These are phyloP conservation scores for Boletellus ananiceps DNA, from an alignment of 768 basidiomycete genomes.

Conservation along the genomic window DNA sequence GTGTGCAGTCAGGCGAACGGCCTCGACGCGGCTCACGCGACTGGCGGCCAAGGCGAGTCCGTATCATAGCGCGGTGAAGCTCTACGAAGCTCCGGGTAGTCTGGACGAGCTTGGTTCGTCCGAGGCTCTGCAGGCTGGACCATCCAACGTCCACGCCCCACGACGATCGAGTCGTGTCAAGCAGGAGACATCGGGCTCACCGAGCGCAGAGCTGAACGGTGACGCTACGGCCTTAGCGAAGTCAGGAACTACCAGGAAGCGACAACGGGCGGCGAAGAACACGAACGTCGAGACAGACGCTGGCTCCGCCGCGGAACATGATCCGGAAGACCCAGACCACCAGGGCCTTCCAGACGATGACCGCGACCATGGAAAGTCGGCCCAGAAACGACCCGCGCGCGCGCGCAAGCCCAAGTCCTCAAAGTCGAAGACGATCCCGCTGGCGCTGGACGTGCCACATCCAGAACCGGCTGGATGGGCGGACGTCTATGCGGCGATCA, in stretches of 20 bases:
- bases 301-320: background rate
- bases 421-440: conserved; percentile 51
- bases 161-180: conserved; percentile 31
- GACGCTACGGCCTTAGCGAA: background rate
- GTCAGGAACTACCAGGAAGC: background rate
- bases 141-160: conserved; percentile 7
- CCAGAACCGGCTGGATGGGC: conserved; percentile 64
- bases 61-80: conserved; percentile 40
- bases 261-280: background rate
- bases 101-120: background rate
- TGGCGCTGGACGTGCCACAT: conserved; percentile 55
- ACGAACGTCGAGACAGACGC: background rate
- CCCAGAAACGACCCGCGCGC: conserved; percentile 18
- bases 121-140: conserved; percentile 5
- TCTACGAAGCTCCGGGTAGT: conserved; percentile 28
- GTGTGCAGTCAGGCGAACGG: conserved; percentile 22
- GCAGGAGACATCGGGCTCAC: conserved; percentile 7
- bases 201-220: background rate
- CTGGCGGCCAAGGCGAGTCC: conserved; percentile 41
- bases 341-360: no score
- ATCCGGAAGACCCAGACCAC: background rate
- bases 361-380: background rate
- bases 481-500: conserved; percentile 67
- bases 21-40: conserved; percentile 30
- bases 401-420: conserved; percentile 31